These are phyloP conservation scores for Fulvia fulva DNA, from an alignment of 2,329 filamentous ascomycete genomes.

Conservation along the genomic window DNA sequence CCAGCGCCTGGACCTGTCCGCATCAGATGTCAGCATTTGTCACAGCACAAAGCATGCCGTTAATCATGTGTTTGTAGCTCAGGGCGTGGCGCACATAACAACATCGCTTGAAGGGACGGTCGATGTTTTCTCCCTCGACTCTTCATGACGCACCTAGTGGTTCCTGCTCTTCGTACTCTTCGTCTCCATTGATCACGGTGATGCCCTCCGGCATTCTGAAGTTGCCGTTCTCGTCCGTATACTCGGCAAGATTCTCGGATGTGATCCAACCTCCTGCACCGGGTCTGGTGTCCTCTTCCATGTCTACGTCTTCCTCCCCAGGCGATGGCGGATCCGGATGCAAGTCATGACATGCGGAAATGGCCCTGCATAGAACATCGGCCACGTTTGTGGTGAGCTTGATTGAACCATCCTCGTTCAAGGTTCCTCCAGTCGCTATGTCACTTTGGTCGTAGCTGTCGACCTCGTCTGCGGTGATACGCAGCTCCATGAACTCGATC, in stretches of 20 bases:
- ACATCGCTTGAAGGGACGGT: too few relatives aligned
- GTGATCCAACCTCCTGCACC: conserved; percentile 84
- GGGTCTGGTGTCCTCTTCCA: conserved; percentile 55
- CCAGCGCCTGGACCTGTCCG: conserved; percentile 23
- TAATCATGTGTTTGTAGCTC: too few relatives aligned
- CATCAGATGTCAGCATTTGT: neutral
- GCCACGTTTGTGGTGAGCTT: conserved; percentile 20
- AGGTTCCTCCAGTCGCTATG: neutral
- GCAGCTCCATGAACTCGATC: conserved; percentile 63
- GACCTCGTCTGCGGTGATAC: conserved; percentile 52
- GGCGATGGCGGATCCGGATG: conserved; percentile 63
- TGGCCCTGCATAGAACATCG: conserved; percentile 61
- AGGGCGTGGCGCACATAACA: too few relatives aligned
- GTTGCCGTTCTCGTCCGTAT: conserved; percentile 75
- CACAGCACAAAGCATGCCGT: too few relatives aligned
- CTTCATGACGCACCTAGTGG: conserved; percentile 26
- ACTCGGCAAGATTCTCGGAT: conserved; percentile 82
- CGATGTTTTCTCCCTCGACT: too few relatives aligned
- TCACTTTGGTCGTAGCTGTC: conserved; percentile 1
- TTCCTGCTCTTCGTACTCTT: conserved; percentile 22
- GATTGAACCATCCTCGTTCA: neutral
- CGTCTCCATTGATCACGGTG: conserved; percentile 42
- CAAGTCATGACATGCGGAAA: conserved; percentile 70
- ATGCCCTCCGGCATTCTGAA: conserved; percentile 70
- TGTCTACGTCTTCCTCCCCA: conserved; percentile 50